Percentiles rank a stretch among this genome's conserved stretches.
Conservation (phyloP, 192 early-diverging fungal species). For the Coemansia umbellata region DNA sequence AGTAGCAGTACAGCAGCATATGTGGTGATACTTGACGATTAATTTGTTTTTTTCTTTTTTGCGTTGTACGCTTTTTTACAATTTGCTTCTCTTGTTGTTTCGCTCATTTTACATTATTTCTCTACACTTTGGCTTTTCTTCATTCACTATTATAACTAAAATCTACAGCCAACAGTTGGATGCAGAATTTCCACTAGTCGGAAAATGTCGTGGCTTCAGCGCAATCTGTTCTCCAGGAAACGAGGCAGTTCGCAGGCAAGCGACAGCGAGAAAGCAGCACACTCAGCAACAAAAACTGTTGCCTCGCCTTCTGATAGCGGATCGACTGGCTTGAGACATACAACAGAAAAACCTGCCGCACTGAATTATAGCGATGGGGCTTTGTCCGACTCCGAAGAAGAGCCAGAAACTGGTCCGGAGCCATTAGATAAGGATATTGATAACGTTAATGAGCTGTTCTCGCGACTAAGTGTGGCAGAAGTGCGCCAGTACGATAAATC, state of each 20-base stretch:
- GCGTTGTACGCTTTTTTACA: too few species aligned
- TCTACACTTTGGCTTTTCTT: neutral
- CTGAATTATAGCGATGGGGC: neutral
- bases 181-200: neutral
- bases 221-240: conserved; percentile 13
- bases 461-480: conserved; percentile 26
- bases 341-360: neutral
- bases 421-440: conserved; percentile 8
- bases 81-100: neutral
- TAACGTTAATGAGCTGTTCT: conserved; percentile 17
- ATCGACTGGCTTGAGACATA: neutral
- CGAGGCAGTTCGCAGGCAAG: conserved; percentile 8
- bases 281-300: neutral
- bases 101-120: neutral
- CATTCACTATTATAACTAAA: neutral
- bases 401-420: neutral
- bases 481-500: conserved; percentile 30
- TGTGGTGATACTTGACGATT: neutral
- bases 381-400: neutral
- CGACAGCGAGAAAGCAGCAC: conserved; percentile 1
- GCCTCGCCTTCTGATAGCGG: too few species aligned
- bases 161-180: neutral
- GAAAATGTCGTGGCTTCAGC: conserved; percentile 25
- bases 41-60: neutral
- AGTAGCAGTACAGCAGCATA: neutral